These are phyloP conservation scores for Apophysomyces elegans DNA, from an alignment of 371 early-diverging fungal genomes.

Conservation along the genomic window DNA sequence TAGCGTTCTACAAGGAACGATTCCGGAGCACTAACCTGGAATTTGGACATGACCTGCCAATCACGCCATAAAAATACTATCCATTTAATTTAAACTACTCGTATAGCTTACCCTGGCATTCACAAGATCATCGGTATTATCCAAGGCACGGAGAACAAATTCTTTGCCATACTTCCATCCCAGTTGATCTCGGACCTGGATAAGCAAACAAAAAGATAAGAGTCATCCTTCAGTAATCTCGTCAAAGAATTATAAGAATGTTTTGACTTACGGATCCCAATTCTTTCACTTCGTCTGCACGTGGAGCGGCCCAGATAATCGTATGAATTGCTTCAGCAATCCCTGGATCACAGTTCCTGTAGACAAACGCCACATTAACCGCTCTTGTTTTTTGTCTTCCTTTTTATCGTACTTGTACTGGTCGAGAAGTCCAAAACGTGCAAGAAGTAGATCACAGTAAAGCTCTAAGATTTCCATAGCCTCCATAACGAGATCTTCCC, in stretches of 20 bases:
- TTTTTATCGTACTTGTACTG: constrained; percentile 64
- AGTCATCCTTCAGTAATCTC: not conserved
- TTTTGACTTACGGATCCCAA: constrained; percentile 55
- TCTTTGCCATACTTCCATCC: constrained; percentile 86
- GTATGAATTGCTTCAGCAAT: constrained; percentile 89
- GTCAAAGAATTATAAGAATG: not conserved
- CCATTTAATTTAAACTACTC: not conserved
- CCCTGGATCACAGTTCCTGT: constrained; percentile 77
- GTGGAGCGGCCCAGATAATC: constrained; percentile 87
- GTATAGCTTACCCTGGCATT: constrained; percentile 67
- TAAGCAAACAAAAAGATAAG: not conserved
- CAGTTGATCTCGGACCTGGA: constrained; percentile 75
- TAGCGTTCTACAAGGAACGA: constrained; percentile 82
- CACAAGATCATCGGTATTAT: constrained; percentile 75
- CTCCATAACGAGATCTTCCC: constrained; percentile 89
- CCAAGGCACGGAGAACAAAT: constrained; percentile 74
- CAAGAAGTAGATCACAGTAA: constrained; percentile 86
- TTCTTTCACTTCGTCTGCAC: constrained; percentile 84
- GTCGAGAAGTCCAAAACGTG: constrained; percentile 88
- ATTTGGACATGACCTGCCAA: constrained; percentile 76
- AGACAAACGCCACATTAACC: not conserved
- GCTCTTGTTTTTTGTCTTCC: not conserved
- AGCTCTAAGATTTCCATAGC: constrained; percentile 92
- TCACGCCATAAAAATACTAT: constrained; percentile 2
- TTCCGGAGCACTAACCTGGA: constrained; percentile 82